Evolutionary conservation across 805 yeast species (phyloP), one percentile per base, ranked within the genome.

Genomic region (Cyberlindnera petersonii): DNA sequence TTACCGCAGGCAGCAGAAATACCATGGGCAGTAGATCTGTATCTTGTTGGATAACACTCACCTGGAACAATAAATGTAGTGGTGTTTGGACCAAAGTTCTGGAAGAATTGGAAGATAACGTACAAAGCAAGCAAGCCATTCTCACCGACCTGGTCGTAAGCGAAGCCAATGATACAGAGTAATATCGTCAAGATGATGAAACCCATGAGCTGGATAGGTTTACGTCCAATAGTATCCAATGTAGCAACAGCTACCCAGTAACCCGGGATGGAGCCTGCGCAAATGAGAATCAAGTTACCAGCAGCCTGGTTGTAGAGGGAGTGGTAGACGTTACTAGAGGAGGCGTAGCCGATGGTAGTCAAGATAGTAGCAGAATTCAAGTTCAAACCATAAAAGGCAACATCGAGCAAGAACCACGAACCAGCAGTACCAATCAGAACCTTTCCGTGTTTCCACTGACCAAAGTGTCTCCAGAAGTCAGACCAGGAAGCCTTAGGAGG

Each of bases 181-280:
- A 88, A 63, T 37, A 69, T 61, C 27, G 95, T 85, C 59, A 86
- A 73, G 37, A 85, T 56, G 49, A 72, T 44, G 71, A 87, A 87
- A 55, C 95, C 94, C 58, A 68, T 69, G 20, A 86, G 44, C 71
- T 88, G 96, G 48, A 87, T 68, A 47, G 88, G 79, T 65, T 82
- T 86, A 74, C 96, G 80, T 54, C 96, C 96, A 52, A 87, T 53
- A 26, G 68, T 72, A 65, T 87, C 96, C 44, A 87, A 60, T 33
- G 91, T 80, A 36, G 87, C 87, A 53, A 82, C 86, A 23, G 91
- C 61, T 44, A 72, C 68, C 96, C 96, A 87, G 68, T 87, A 87
- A 60, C 96, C 96, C 55, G 96, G 96, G 65, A 87, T 77, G 32
- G 93, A 76, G 72, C 97, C 96, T 41, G 97, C 97, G 75, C 95